Percentiles rank a stretch among this genome's conserved stretches.
Evolutionary conservation across 2,329 filamentous ascomycete species (phyloP).

Genomic region (Trichocomaceae sp.): DNA sequence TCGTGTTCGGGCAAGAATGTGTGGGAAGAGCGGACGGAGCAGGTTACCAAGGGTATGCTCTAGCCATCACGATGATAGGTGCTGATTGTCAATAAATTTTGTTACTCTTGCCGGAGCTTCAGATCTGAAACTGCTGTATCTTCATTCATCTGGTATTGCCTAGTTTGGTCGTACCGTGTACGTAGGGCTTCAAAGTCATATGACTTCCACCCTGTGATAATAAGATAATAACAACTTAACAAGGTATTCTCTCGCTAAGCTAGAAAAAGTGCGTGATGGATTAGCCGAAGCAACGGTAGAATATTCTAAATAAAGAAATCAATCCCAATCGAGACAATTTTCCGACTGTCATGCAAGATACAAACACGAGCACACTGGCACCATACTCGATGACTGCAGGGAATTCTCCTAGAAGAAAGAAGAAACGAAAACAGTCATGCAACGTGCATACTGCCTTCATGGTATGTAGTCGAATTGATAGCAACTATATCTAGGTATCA

Average conservation of each 20-base stretch:
- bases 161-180: too few relatives aligned
- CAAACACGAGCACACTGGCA: not conserved
- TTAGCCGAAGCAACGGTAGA: not conserved
- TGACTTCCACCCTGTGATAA: too few relatives aligned
- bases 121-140: too few relatives aligned
- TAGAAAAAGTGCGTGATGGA: too few relatives aligned
- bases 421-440: not conserved
- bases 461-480: too few relatives aligned
- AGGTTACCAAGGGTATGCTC: conserved; percentile 83
- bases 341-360: not conserved
- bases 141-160: too few relatives aligned
- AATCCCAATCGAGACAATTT: not conserved
- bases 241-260: too few relatives aligned
- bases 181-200: conserved; percentile 18
- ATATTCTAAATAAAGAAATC: not conserved
- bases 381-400: not conserved
- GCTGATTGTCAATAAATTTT: not conserved
- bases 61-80: not conserved
- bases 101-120: not conserved
- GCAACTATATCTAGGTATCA: not conserved
- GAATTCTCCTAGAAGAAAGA: not conserved
- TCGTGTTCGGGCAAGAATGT: conserved; percentile 97
- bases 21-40: conserved; percentile 92
- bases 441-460: too few relatives aligned
- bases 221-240: too few relatives aligned